Base-by-base conservation (phyloP, 352 stramenopile species). In the Globisporangium lucens region DNA sequence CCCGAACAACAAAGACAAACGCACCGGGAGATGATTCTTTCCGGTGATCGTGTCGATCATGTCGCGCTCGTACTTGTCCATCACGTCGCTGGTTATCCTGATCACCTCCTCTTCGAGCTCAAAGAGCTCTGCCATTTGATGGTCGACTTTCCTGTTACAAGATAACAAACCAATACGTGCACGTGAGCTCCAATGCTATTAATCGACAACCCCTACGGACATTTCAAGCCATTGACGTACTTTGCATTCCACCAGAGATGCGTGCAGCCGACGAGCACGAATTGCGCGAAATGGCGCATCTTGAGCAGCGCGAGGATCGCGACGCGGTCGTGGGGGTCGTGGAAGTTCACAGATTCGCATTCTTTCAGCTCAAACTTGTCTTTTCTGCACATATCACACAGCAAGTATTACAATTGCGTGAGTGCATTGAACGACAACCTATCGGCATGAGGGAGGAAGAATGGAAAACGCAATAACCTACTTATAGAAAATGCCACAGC, bases 401-500 rank as follows among this genome's bases (percentile, higher is more conserved):
- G 43, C 43, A 10, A 24, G 22, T 12, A 24, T 51, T 12, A 24
- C 43, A 51, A n/a, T 24, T 49, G n/a, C 4, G 51, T 64, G 12
- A 67, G 24, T 12, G 43, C 43, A 51, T 51, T 51, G 43, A 24
- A 24, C 43, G 10, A 8, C 17, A 51, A 22, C 13, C 38, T 24
- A 51, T 51, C 17, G 1, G 6, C 43, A 12, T 24, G 22, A 8
- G 0, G 17, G 13, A 20, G 6, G 5, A 17, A 20, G 36, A 4
- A 47, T 20, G 8, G 12, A 10, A 57, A 43, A 56, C 12, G 56
- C 36, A 24, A 24, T 6, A 72, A 51, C 81, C 62, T 36, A 90
- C 83, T 94, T 92, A 78, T 87, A 96, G 55, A 96, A 96, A 70
- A 96, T 94, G 17, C 88, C 88, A 35, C 88, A 96, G 66, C 88